phyloP scores from a whole-genome alignment of 176 grass and related monocot species.

The Chloris gayana region DNA sequence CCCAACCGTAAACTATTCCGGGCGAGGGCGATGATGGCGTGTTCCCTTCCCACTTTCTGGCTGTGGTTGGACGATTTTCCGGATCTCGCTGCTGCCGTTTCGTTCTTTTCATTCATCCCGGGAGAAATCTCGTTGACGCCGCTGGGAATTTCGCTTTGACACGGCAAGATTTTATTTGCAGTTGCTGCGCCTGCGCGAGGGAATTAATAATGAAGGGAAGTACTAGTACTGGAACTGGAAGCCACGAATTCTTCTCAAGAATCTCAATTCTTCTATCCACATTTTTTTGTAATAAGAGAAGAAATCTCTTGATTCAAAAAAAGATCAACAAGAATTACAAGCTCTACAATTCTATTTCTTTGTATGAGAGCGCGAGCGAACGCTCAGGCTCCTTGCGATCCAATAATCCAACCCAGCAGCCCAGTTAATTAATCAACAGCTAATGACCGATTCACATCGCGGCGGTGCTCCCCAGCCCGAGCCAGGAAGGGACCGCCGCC shows the following conservation, averaged over 20 bases:
- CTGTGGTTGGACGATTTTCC: neutral
- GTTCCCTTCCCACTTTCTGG: neutral
- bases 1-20: neutral
- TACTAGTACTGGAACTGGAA: neutral
- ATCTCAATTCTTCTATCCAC: neutral
- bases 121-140: too few species aligned
- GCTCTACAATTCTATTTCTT: constrained; percentile 11
- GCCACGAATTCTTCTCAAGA: neutral
- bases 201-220: too few species aligned
- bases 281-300: neutral
- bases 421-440: neutral
- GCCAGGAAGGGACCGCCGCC: constrained; percentile 12
- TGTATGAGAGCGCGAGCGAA: neutral
- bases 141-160: neutral
- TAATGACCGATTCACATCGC: constrained; percentile 24
- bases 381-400: neutral
- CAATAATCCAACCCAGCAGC: too few species aligned
- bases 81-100: neutral
- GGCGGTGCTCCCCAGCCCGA: constrained; percentile 27
- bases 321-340: neutral
- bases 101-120: too few species aligned
- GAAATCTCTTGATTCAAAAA: neutral
- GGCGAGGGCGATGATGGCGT: too few species aligned
- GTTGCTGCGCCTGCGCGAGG: too few species aligned
- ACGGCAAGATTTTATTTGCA: neutral